Base-by-base conservation (phyloP, 495 filamentous ascomycete species). In the Neurospora tetraspora region DNA sequence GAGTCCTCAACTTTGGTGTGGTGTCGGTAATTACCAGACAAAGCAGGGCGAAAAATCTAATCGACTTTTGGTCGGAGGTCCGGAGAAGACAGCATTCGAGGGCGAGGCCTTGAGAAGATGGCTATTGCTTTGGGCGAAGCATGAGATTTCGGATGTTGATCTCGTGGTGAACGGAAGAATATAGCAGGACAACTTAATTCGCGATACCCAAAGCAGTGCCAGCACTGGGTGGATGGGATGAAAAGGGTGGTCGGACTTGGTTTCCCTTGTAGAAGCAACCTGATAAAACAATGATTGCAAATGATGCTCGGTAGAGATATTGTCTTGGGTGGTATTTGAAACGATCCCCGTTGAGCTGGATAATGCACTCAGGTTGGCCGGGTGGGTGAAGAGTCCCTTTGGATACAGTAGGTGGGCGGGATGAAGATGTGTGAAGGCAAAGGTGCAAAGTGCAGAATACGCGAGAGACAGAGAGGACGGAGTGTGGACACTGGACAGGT, bases 231-330 rank as follows among this genome's bases (percentile, higher is more conserved):
- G 23, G 23, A 61, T 61, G 23, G 5, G 53, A 12, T 61, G 53
- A 61, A 59, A 31, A 23, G 5, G 23, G 23, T 23, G 23, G 20
- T 9, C 53, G 23, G 12, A 27, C 11, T 27, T 31, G 53, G 23
- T 31, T 31, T 7, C 53, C 23, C 53, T 31, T 7, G 11, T 31
- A 12, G 23, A 12, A 61, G 6, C 5, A 31, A 16, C 23, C 53
- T 11, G 39, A 20, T 31, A 12, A 70, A 20, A 20, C 39, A 72
- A 70, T 65, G 53, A 72, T 42, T 38, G 39, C 37, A 73, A 75
- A 74, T 37, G 45, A 72, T 74, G 38, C 20, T 71, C 37, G 27
- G 37, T 71, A 69, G 71, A 53, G 20, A 38, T 53, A 31, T 11
- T 61, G 23, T 61, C 20, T 31, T 61, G 53, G 4, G 53, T 16